Conservation (phyloP, 371 early-diverging fungal species). For the Syncephalastrum contaminatum region DNA sequence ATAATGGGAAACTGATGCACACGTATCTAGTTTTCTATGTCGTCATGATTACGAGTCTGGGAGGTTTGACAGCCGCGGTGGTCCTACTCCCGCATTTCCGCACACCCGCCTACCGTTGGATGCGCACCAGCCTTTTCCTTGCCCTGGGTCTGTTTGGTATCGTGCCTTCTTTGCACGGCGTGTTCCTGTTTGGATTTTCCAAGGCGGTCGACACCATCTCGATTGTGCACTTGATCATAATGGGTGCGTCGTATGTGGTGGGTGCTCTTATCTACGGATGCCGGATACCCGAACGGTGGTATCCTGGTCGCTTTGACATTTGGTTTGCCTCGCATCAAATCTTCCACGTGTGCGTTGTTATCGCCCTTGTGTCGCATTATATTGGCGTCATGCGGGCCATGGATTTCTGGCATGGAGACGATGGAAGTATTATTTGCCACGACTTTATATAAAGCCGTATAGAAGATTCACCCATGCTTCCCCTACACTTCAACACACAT, state of each 20-base stretch:
- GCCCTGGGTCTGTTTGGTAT: constrained; percentile 77
- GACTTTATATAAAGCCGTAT: constrained; percentile 7
- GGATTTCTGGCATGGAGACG: constrained; percentile 47
- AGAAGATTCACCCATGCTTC: not conserved
- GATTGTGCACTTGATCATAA: constrained; percentile 59
- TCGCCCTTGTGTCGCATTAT: constrained; percentile 80
- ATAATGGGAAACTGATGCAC: no score
- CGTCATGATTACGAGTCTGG: constrained; percentile 10
- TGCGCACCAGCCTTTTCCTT: constrained; percentile 79
- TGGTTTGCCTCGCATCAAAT: constrained; percentile 88
- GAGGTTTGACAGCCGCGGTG: constrained; percentile 42
- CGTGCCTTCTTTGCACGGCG: constrained; percentile 74
- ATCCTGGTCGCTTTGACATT: constrained; percentile 60
- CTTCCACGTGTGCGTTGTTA: constrained; percentile 82
- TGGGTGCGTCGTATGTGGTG: constrained; percentile 76
- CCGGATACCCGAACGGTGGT: constrained; percentile 62
- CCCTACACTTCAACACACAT: not conserved
- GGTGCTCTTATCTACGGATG: constrained; percentile 86
- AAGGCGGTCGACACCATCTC: constrained; percentile 59
- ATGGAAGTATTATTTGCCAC: constrained; percentile 14
- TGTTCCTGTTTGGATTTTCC: constrained; percentile 60
- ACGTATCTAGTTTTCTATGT: constrained; percentile 7
- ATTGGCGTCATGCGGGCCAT: constrained; percentile 73
- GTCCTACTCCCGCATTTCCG: constrained; percentile 64
- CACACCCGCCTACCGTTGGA: constrained; percentile 74